Conservation (phyloP, 306 rosid species). For the Styphnolobium japonicum region DNA sequence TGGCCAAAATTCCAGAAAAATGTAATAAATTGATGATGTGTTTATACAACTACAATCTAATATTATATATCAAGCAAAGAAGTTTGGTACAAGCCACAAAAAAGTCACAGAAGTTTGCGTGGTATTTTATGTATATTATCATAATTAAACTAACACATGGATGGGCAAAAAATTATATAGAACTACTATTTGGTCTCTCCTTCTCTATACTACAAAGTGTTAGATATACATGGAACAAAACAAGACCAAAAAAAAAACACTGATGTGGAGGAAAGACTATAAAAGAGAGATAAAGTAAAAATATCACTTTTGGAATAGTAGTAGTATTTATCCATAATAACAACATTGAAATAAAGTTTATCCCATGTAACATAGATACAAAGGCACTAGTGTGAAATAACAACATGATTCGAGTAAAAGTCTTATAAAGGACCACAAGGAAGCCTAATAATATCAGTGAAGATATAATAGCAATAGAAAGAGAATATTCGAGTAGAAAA, state of each 20-base stretch:
- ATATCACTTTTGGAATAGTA: neutral
- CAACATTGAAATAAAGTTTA: neutral
- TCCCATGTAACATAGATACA: neutral
- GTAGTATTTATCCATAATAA: neutral
- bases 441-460: neutral
- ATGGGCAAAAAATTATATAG: neutral
- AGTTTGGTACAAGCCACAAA: neutral
- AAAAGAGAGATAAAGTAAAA: neutral
- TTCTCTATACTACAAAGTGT: neutral
- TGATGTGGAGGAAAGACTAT: neutral
- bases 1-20: slow-evolving; percentile 6
- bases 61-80: neutral
- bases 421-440: neutral
- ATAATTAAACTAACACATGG: neutral
- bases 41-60: neutral
- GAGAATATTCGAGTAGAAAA: neutral
- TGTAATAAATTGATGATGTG: neutral
- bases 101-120: neutral
- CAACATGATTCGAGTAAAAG: neutral
- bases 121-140: neutral
- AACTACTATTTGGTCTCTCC: neutral
- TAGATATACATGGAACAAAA: neutral
- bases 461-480: neutral
- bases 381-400: neutral
- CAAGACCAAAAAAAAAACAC: neutral